Conservation (phyloP, 805 yeast genomes). For the Wickerhamomyces strasburgensis region DNA sequence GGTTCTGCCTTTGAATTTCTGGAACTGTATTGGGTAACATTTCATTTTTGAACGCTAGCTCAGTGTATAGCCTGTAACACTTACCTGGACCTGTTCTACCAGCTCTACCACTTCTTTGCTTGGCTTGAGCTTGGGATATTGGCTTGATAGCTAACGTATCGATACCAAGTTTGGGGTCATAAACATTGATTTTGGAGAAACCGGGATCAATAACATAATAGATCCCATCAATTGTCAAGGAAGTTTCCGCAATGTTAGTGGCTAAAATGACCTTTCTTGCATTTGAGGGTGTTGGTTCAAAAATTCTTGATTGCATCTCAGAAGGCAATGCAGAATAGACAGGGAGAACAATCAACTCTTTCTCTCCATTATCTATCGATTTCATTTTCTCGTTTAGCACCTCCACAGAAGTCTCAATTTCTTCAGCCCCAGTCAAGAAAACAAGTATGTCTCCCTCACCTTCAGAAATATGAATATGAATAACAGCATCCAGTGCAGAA, state of each 20-base stretch:
- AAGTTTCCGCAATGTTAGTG: constrained; percentile 95
- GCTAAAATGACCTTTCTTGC: constrained; percentile 89
- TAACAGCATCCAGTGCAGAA: constrained; percentile 76
- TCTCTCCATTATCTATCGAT: constrained; percentile 54
- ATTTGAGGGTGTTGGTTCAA: constrained; percentile 81
- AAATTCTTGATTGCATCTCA: constrained; percentile 82
- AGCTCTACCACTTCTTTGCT: constrained; percentile 94
- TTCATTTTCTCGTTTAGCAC: constrained; percentile 61
- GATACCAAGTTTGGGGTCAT: constrained; percentile 86
- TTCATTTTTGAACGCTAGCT: constrained; percentile 69
- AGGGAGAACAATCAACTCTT: constrained; percentile 73
- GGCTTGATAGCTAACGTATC: constrained; percentile 80
- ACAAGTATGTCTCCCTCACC: constrained; percentile 76
- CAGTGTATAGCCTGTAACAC: constrained; percentile 88
- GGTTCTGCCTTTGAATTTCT: constrained; percentile 85
- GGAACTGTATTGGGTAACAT: constrained; percentile 80
- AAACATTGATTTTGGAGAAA: constrained; percentile 83
- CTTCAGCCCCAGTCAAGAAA: constrained; percentile 89
- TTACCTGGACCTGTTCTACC: constrained; percentile 97
- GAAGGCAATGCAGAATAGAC: constrained; percentile 90
- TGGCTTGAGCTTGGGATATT: constrained; percentile 92
- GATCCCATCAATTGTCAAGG: constrained; percentile 92
- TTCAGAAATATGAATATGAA: constrained; percentile 81
- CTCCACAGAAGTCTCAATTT: constrained; percentile 86
- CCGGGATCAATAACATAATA: constrained; percentile 93